A percentile compares a stretch with the other conserved stretches of the same genome.
Conservation (phyloP, 176 grass and related monocot species). For the Raddia distichophylla region DNA sequence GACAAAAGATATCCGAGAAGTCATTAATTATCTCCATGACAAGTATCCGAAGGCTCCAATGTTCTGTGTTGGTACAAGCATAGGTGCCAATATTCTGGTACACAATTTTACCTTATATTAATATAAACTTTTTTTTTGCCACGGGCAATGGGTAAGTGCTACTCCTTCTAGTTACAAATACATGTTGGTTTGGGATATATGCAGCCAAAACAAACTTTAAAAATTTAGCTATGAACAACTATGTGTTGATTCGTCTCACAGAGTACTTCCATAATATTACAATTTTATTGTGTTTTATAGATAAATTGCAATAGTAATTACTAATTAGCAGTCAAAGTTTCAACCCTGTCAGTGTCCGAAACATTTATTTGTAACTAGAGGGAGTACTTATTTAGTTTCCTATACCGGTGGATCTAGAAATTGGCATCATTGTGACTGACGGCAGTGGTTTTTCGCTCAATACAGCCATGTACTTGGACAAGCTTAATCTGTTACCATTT, state of each 20-base stretch:
- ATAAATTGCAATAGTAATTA: too few species aligned
- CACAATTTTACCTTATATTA: conserved; percentile 6
- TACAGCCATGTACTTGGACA: neutral
- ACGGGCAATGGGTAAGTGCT: neutral
- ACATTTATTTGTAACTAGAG: too few species aligned
- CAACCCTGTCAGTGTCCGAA: too few species aligned
- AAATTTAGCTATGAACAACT: too few species aligned
- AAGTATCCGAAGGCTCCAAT: conserved; percentile 71
- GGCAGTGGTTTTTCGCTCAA: conserved; percentile 3
- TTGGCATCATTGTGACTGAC: neutral
- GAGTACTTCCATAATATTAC: too few species aligned
- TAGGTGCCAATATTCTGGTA: conserved; percentile 99
- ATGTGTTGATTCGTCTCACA: too few species aligned
- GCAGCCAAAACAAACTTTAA: too few species aligned
- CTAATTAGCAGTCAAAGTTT: too few species aligned
- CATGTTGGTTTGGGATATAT: too few species aligned
- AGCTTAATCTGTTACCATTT: neutral
- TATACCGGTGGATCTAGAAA: neutral
- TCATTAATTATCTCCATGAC: conserved; percentile 81
- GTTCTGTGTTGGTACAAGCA: conserved; percentile 94
- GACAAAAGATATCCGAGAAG: conserved; percentile 86
- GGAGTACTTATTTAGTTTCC: conserved; percentile 2
- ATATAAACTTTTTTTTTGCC: conserved; percentile 4
- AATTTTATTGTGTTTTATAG: too few species aligned
- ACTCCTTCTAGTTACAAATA: neutral